Percentiles rank a stretch among this genome's conserved stretches.
Conservation (phyloP, 73 alveolate species). For the Paramecium pentaurelia region DNA sequence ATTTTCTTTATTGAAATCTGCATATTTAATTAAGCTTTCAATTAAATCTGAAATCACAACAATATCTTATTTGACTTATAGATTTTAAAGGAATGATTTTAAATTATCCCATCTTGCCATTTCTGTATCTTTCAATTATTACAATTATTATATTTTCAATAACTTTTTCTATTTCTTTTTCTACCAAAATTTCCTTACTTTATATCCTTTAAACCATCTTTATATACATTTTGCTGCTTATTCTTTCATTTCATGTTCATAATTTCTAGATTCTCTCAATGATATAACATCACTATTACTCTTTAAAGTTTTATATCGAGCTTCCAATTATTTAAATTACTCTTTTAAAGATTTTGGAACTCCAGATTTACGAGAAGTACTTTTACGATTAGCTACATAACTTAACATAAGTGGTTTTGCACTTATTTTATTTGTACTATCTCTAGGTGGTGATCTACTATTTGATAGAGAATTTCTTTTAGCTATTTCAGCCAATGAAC, state of each 20-base stretch:
- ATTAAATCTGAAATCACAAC: not conserved
- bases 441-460: conserved; percentile 31
- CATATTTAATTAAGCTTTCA: not conserved
- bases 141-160: not conserved
- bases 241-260: conserved; percentile 28
- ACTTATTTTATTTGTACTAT: not conserved
- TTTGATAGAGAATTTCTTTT: conserved; percentile 38
- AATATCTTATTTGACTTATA: not conserved
- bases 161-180: not conserved
- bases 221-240: not conserved
- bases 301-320: conserved; percentile 3
- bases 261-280: conserved; percentile 11
- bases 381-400: conserved; percentile 18
- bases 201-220: not conserved
- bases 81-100: not conserved
- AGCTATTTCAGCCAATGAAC: conserved; percentile 20
- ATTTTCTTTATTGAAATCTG: conserved; percentile 23
- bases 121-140: not conserved
- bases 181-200: not conserved
- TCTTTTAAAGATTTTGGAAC: not conserved
- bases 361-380: not conserved
- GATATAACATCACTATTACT: not conserved
- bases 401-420: conserved; percentile 23
- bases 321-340: not conserved
- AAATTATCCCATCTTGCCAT: not conserved